Percentiles rank a stretch among this genome's conserved stretches.
Evolutionary conservation across 2,329 filamentous ascomycete genomes (phyloP).

Genomic region (Truncatella angustata): DNA sequence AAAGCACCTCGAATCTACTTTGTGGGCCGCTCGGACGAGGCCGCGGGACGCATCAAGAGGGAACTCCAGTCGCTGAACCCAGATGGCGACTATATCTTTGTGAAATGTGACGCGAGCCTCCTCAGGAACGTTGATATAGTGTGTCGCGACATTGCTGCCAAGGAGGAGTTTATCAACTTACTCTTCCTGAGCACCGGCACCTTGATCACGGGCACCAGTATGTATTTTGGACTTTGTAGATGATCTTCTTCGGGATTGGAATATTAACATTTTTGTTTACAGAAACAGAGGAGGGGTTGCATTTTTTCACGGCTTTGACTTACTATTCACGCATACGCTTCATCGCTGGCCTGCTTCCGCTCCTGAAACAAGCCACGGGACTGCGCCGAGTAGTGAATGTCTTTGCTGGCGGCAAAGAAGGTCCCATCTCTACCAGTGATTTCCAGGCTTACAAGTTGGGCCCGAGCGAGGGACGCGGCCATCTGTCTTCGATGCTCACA

Average conservation of each 20-base stretch:
- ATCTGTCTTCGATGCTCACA: constrained; percentile 38
- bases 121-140: constrained; percentile 49
- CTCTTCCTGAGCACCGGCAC: constrained; percentile 34
- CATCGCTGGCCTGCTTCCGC: constrained; percentile 54
- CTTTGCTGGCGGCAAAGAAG: constrained; percentile 52
- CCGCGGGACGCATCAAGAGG: constrained; percentile 34
- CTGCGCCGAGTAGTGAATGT: constrained; percentile 56
- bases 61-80: constrained; percentile 42
- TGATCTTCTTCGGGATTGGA: too few relatives aligned
- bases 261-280: too few relatives aligned
- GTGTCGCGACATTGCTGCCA: constrained; percentile 41
- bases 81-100: constrained; percentile 42
- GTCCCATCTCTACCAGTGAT: constrained; percentile 43
- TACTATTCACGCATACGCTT: constrained; percentile 60
- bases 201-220: constrained; percentile 22
- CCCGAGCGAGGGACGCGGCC: constrained; percentile 14
- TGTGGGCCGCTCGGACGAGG: constrained; percentile 41
- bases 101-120: constrained; percentile 48
- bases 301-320: constrained; percentile 47
- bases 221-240: too few relatives aligned
- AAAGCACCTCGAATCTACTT: constrained; percentile 45
- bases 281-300: constrained; percentile 59
- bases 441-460: constrained; percentile 39
- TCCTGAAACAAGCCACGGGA: constrained; percentile 42
- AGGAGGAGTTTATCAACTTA: constrained; percentile 44